phyloP scores from a whole-genome alignment of 1,139 yeast species.

The Debaryomycetaceae sp. region DNA sequence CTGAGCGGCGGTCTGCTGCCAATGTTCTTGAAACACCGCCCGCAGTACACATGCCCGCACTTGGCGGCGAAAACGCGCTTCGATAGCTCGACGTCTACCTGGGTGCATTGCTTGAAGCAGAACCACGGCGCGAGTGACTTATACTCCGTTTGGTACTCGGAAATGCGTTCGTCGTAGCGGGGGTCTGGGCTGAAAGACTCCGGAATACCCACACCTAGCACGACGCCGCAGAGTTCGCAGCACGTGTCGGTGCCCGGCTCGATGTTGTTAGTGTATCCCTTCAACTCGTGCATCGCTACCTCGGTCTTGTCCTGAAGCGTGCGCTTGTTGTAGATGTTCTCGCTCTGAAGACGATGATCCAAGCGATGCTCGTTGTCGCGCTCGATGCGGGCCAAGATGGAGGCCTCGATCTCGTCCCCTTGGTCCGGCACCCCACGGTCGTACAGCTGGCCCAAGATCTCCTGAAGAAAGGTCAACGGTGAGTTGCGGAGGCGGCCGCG shows the following conservation, averaged over 20 bases:
- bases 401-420: constrained; percentile 19
- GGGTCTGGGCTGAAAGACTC: constrained; percentile 36
- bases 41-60: constrained; percentile 89
- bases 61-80: constrained; percentile 62
- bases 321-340: constrained; percentile 27
- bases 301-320: constrained; percentile 26
- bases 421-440: constrained; percentile 3
- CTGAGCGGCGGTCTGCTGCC: constrained; percentile 32
- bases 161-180: constrained; percentile 23
- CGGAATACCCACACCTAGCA: constrained; percentile 69
- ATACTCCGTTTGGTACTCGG: constrained; percentile 24
- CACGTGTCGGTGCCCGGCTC: constrained; percentile 29
- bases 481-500: constrained; percentile 7
- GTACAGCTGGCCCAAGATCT: constrained; percentile 2
- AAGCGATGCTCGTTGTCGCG: constrained; percentile 36
- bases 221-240: constrained; percentile 69
- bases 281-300: constrained; percentile 18
- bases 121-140: constrained; percentile 63
- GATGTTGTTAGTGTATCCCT: constrained; percentile 38
- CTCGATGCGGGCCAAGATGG: constrained; percentile 39
- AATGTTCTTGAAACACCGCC: constrained; percentile 69
- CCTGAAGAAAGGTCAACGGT: constrained; percentile 6
- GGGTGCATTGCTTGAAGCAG: constrained; percentile 44
- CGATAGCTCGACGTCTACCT: constrained; percentile 57
- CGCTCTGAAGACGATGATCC: constrained; percentile 30